phyloP scores from a whole-genome alignment of 495 filamentous ascomycete genomes.

The Evernia prunastri region DNA sequence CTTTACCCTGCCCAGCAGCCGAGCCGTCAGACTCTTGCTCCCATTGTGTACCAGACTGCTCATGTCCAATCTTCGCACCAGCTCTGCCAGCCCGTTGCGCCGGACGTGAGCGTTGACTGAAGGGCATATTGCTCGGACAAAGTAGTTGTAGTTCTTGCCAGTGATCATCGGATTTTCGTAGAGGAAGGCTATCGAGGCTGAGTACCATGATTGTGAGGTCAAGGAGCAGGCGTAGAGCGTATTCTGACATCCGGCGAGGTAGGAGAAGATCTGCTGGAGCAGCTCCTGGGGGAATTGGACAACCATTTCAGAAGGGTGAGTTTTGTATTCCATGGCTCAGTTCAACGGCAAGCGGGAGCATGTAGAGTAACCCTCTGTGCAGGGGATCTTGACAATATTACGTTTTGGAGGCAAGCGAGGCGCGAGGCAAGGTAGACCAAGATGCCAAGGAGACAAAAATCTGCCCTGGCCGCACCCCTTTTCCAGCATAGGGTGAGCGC shows the following conservation, averaged over 20 bases:
- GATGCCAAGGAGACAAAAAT: no score
- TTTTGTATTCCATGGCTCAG: neutral
- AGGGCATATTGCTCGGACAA: slow-evolving; percentile 59
- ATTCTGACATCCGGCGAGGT: slow-evolving; percentile 34
- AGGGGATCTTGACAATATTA: no score
- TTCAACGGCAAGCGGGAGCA: neutral
- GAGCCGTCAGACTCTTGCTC: slow-evolving; percentile 56
- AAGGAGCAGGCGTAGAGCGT: slow-evolving; percentile 50
- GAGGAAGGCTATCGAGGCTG: slow-evolving; percentile 47
- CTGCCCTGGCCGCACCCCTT: no score
- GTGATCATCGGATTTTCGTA: slow-evolving; percentile 48
- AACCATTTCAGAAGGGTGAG: neutral
- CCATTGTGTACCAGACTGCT: slow-evolving; percentile 57
- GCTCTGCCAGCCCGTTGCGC: slow-evolving; percentile 45
- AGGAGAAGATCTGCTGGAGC: slow-evolving; percentile 36
- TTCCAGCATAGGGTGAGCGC: no score
- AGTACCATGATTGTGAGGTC: slow-evolving; percentile 61
- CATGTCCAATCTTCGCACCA: slow-evolving; percentile 55
- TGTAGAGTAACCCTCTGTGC: no score
- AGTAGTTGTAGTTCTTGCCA: slow-evolving; percentile 50
- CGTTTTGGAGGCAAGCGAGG: no score
- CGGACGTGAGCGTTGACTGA: slow-evolving; percentile 51
- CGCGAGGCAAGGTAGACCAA: no score
- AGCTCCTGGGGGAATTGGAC: slow-evolving; percentile 45
- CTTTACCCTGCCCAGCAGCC: slow-evolving; percentile 55